phyloP scores from a whole-genome alignment of 2,329 filamentous ascomycete species.

The Metarhizium sp. region DNA sequence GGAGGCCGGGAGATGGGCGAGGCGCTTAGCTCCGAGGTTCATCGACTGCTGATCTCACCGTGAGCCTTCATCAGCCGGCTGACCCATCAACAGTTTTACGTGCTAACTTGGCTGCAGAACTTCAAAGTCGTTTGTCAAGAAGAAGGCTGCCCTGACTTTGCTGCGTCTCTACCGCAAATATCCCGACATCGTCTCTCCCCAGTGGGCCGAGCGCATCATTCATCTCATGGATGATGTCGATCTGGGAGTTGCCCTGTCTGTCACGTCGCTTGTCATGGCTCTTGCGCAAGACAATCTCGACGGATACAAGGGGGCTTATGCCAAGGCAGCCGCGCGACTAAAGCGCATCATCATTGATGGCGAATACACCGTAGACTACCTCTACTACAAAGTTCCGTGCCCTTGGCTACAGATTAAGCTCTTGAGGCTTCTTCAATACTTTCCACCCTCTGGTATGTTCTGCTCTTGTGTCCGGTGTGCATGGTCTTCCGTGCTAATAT shows the following conservation, averaged over 20 bases:
- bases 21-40: constrained; percentile 82
- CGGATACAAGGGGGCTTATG: constrained; percentile 86
- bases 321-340: constrained; percentile 81
- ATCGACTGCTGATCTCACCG: constrained; percentile 90
- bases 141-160: constrained; percentile 92
- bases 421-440: constrained; percentile 85
- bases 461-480: neutral
- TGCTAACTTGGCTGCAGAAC: constrained; percentile 23
- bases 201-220: constrained; percentile 97
- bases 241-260: constrained; percentile 86
- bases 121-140: constrained; percentile 97
- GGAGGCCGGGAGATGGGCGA: constrained; percentile 96
- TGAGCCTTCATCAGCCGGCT: constrained; percentile 25
- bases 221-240: constrained; percentile 97
- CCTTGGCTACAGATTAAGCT: constrained; percentile 98
- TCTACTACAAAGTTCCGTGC: constrained; percentile 99
- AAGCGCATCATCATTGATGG: constrained; percentile 87
- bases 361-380: constrained; percentile 82
- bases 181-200: constrained; percentile 84
- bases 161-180: constrained; percentile 91
- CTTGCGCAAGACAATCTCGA: constrained; percentile 91
- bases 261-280: constrained; percentile 92
- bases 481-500: neutral
- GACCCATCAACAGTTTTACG: neutral
- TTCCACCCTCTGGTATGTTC: constrained; percentile 72